A percentile compares a stretch with the other conserved stretches of the same genome.
These are phyloP conservation scores for Manihot esculenta DNA, from an alignment of 441 rosid species.

Conservation along the genomic window DNA sequence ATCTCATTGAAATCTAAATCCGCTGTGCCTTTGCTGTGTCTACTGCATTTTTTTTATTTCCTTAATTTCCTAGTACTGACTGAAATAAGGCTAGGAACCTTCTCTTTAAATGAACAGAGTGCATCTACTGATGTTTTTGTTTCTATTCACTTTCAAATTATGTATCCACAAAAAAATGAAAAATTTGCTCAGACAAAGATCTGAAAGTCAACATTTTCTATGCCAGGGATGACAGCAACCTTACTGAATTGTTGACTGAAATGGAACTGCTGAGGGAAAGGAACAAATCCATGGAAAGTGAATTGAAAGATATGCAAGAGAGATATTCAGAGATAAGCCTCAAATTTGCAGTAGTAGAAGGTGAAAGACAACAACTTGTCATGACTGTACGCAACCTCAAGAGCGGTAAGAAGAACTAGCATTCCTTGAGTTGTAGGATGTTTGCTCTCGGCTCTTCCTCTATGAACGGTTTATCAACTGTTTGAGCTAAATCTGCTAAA, in stretches of 20 bases:
- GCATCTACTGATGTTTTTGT: neutral
- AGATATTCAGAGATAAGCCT: conserved; percentile 90
- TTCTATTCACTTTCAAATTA: neutral
- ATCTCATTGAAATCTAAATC: neutral
- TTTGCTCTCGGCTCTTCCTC: neutral
- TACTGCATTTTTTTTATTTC: neutral
- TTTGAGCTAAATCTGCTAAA: neutral
- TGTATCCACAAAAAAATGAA: conserved; percentile 3
- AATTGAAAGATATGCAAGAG: conserved; percentile 79
- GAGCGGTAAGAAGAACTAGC: conserved; percentile 63
- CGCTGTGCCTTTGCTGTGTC: neutral
- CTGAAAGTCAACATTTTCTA: conserved; percentile 20
- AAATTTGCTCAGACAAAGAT: conserved; percentile 31
- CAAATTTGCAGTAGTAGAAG: conserved; percentile 94
- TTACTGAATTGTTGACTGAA: conserved; percentile 43
- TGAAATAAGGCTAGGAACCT: neutral
- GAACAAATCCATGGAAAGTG: conserved; percentile 65
- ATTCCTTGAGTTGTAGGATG: conserved; percentile 23
- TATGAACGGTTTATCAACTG: neutral
- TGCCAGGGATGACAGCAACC: conserved; percentile 41
- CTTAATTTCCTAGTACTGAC: neutral
- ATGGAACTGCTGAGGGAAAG: conserved; percentile 48
- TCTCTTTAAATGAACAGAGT: neutral
- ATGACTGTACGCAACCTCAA: conserved; percentile 81
- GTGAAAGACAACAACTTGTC: conserved; percentile 90